Base-by-base conservation (phyloP, 345 rosid genomes). In the Arabidopsis thaliana region DNA sequence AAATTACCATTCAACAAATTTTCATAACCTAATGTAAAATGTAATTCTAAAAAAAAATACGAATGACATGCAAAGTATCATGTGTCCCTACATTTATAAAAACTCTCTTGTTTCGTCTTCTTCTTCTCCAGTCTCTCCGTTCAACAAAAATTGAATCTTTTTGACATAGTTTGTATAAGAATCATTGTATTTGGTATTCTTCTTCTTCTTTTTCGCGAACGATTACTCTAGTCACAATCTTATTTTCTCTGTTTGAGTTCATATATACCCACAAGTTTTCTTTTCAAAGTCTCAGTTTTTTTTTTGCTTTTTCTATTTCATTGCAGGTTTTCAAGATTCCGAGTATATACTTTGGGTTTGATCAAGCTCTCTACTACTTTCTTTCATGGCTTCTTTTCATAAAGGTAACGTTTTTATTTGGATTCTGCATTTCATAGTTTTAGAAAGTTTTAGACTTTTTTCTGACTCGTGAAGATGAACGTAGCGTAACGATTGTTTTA, bases 321-420 rank as follows among this genome's bases (percentile, higher is more conserved):
- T 33, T 44, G 59, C 20, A 48, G 75, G 58, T 59, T 70, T 33
- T 45, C 44, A 57, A 59, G 41, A 28, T 67, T 67, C 38, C 28
- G 28, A 1, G 70, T 46, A 16, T 1, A 16, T 16, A 16, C 20
- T 12, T 32, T 33, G 20, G 7, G 33, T 6, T 69, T 69, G 49
- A 68, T 45, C 24, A 5, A 8, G 23, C 22, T 40, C 10, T 70
- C 40, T 25, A 40, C 10, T 12, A 24, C 6, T 24, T 28, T 23
- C 58, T 57, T 6, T 11, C 24, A 60, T 49, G 68, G 76, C 41
- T 4, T 38, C 76, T 38, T 72, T 42, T 38, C n/a, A 0, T 22
- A 28, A 61, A 2, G 68, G 76, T 72, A 45, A 22, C 7, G 12
- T 7, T 11, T n/a, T 13, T 46, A 48, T 48, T 48, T 13, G 16